Evolutionary conservation across 2,329 filamentous ascomycete species (phyloP).

Genomic region (Gnomoniopsis sp.): DNA sequence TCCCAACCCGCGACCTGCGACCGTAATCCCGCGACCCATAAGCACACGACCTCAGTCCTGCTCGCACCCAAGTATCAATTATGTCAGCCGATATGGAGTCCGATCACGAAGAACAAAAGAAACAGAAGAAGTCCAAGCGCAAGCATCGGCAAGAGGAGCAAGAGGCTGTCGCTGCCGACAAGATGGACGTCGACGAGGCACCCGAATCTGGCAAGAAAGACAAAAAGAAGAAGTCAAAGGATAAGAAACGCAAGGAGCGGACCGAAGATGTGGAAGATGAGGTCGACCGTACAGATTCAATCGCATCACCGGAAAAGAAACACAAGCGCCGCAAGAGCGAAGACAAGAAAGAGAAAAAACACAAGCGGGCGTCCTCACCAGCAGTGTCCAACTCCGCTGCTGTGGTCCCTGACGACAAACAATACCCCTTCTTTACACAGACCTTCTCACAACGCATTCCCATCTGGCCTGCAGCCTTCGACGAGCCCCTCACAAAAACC

Average conservation of each 20-base stretch:
- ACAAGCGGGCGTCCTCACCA: neutral
- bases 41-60: neutral
- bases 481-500: slow-evolving; percentile 65
- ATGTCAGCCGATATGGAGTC: slow-evolving; percentile 16
- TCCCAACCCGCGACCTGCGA: neutral
- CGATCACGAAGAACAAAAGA: slow-evolving; percentile 16
- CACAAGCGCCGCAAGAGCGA: slow-evolving; percentile 17
- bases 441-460: slow-evolving; percentile 78
- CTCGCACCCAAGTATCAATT: neutral
- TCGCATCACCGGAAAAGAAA: slow-evolving; percentile 10
- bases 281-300: slow-evolving; percentile 1
- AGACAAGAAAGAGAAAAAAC: slow-evolving; percentile 24
- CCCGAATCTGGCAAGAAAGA: slow-evolving; percentile 19
- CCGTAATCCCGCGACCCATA: neutral
- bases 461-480: slow-evolving; percentile 68
- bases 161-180: slow-evolving; percentile 6
- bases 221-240: slow-evolving; percentile 29
- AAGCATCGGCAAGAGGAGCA: slow-evolving; percentile 18
- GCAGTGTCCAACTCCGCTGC: slow-evolving; percentile 26
- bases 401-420: slow-evolving; percentile 35
- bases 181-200: slow-evolving; percentile 17
- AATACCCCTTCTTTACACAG: slow-evolving; percentile 73
- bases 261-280: slow-evolving; percentile 24
- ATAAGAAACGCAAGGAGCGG: slow-evolving; percentile 26
- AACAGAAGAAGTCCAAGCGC: slow-evolving; percentile 18